phyloP scores from a whole-genome alignment of 2,329 filamentous ascomycete species.

The Sporothrix curviconia region DNA sequence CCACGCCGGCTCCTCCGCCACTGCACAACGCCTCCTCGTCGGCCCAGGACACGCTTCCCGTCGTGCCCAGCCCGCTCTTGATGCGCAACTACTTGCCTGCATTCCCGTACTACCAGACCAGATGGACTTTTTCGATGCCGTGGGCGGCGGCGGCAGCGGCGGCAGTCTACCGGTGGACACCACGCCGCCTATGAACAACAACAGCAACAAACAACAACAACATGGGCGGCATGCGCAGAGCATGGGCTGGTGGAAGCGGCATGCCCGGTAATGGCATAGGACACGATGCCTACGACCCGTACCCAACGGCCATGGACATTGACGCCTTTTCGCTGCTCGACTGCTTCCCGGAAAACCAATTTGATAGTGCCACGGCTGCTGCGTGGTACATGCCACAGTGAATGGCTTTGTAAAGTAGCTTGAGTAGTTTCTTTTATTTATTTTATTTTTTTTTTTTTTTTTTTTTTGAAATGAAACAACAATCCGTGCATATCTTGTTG shows the following conservation, averaged over 20 bases:
- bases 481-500: too few species aligned
- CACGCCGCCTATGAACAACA: not conserved
- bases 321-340: slow-evolving; percentile 20
- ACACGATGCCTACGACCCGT: not conserved
- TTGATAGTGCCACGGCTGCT: slow-evolving; percentile 3
- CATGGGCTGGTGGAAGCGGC: too few species aligned
- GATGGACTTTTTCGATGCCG: not conserved
- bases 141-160: not conserved
- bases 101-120: slow-evolving; percentile 19
- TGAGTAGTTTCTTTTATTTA: too few species aligned
- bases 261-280: too few species aligned
- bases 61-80: not conserved
- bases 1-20: not conserved
- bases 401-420: too few species aligned
- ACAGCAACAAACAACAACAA: not conserved
- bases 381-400: slow-evolving; percentile 16
- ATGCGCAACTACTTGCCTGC: slow-evolving; percentile 19
- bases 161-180: not conserved
- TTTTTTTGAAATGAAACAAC: too few species aligned
- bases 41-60: too few species aligned
- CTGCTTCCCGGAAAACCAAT: slow-evolving; percentile 19
- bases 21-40: not conserved
- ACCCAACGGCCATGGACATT: slow-evolving; percentile 18
- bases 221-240: too few species aligned
- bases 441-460: too few species aligned